These are phyloP conservation scores for Colletotrichum salicis DNA, from an alignment of 2,329 filamentous ascomycete genomes.

Conservation along the genomic window DNA sequence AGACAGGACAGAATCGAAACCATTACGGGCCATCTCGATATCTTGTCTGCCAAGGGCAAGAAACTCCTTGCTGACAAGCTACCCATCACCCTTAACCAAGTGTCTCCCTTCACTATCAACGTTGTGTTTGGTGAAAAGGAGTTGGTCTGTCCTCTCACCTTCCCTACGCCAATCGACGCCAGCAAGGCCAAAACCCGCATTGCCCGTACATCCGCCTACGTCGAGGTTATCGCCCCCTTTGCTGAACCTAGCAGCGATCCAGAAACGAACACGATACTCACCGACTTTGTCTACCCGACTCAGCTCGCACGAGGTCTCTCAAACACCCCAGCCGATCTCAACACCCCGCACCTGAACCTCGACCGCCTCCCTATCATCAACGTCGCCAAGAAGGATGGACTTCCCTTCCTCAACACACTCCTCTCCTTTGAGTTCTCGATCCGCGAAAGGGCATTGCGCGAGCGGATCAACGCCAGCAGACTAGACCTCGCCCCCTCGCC, in stretches of 20 bases:
- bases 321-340: slow-evolving; percentile 49
- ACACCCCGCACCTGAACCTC: slow-evolving; percentile 55
- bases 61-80: slow-evolving; percentile 50
- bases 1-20: slow-evolving; percentile 44
- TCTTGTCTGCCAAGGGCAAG: slow-evolving; percentile 48
- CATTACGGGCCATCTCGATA: slow-evolving; percentile 53
- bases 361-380: slow-evolving; percentile 56
- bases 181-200: slow-evolving; percentile 51
- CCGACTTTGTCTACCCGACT: slow-evolving; percentile 52
- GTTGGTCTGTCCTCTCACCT: slow-evolving; percentile 48
- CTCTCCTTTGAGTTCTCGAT: slow-evolving; percentile 53
- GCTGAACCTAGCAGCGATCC: slow-evolving; percentile 40
- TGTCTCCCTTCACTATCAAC: slow-evolving; percentile 52
- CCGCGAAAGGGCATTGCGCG: slow-evolving; percentile 52
- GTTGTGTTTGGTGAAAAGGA: slow-evolving; percentile 49
- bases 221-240: slow-evolving; percentile 55
- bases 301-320: slow-evolving; percentile 39
- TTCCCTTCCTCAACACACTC: slow-evolving; percentile 52
- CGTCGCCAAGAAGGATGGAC: slow-evolving; percentile 45
- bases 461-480: slow-evolving; percentile 37
- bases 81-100: slow-evolving; percentile 50
- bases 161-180: slow-evolving; percentile 52
- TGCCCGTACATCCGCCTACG: slow-evolving; percentile 55
- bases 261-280: slow-evolving; percentile 29
- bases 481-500: slow-evolving; percentile 42